A percentile compares a stretch with the other conserved stretches of the same genome.
Evolutionary conservation across 257 asterid species (phyloP).

Genomic region (Buddleja alternifolia): DNA sequence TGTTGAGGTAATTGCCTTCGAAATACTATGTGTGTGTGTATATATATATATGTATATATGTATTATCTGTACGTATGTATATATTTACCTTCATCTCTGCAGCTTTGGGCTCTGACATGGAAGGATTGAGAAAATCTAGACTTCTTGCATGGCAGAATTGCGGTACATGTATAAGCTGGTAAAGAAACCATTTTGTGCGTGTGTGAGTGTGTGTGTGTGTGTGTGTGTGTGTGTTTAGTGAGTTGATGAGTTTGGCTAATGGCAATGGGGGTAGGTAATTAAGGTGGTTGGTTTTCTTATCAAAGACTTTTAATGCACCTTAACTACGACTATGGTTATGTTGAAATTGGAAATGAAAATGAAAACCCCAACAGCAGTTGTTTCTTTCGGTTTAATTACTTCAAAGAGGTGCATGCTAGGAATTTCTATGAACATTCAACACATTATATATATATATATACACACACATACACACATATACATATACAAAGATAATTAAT

Average conservation of each 20-base stretch:
- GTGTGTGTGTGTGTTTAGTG: neutral
- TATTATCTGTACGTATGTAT: too few relatives aligned
- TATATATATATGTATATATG: too few relatives aligned
- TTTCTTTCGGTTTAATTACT: neutral
- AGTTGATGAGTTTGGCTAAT: neutral
- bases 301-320: neutral
- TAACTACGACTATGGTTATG: too few relatives aligned
- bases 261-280: neutral
- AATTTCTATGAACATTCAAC: neutral
- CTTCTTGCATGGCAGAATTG: conserved; percentile 28
- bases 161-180: neutral
- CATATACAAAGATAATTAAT: too few relatives aligned
- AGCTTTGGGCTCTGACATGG: conserved; percentile 44
- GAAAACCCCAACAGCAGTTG: too few relatives aligned
- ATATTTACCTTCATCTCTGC: conserved; percentile 42
- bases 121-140: conserved; percentile 17
- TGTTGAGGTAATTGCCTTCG: too few relatives aligned
- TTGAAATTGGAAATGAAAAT: neutral
- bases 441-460: too few relatives aligned
- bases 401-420: neutral
- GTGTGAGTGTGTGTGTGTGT: neutral
- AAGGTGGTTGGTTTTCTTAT: neutral
- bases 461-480: too few relatives aligned
- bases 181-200: conserved; percentile 28
- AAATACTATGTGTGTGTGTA: too few relatives aligned